Evolutionary conservation across 23 red algal genomes (phyloP).

Genomic region (Gracilariopsis chorda): DNA sequence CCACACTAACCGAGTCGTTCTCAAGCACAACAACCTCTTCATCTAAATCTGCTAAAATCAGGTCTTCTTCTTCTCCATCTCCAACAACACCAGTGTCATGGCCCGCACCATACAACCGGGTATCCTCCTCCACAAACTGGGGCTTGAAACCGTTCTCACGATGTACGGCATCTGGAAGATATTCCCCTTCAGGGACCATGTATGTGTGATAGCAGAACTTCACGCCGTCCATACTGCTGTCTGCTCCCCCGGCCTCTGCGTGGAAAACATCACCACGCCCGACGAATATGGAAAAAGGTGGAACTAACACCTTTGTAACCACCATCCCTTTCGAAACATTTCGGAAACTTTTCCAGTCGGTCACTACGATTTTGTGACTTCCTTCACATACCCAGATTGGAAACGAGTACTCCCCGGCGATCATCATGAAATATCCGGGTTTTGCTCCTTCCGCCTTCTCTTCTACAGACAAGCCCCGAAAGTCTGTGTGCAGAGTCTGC

Average conservation of each 20-base stretch:
- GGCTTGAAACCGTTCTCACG: neutral
- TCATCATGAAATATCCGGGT: neutral
- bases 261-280: neutral
- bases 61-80: too few species aligned
- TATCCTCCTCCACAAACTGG: too few species aligned
- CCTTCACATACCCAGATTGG: neutral
- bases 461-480: neutral
- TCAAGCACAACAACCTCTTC: too few species aligned
- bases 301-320: neutral
- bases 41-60: too few species aligned
- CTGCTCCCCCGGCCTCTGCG: neutral
- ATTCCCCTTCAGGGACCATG: neutral
- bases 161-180: neutral
- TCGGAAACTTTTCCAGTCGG: neutral
- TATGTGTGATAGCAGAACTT: neutral
- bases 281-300: neutral
- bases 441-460: neutral
- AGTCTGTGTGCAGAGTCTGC: neutral
- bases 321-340: neutral
- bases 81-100: neutral
- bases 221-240: neutral
- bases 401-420: neutral
- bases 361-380: neutral
- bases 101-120: neutral
- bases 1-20: neutral